Conservation (phyloP, 2,329 filamentous ascomycete species). For the Phaeosphaeria sp. region DNA sequence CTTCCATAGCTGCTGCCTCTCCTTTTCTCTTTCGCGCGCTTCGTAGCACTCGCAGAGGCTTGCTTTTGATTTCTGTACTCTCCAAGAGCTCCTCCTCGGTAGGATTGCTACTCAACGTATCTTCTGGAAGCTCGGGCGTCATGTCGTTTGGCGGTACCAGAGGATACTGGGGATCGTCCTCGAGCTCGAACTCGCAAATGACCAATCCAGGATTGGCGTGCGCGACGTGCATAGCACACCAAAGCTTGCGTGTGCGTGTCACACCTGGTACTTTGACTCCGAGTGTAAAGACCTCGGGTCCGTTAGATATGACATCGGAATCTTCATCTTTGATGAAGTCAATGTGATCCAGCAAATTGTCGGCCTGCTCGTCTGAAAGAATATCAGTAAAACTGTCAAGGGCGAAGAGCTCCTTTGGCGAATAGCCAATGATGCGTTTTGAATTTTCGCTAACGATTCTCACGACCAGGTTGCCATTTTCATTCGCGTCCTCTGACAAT, state of each 20-base stretch:
- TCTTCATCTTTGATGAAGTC: conserved; percentile 88
- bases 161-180: conserved; percentile 75
- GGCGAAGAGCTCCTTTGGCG: conserved; percentile 76
- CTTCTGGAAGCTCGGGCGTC: conserved; percentile 69
- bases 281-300: conserved; percentile 85
- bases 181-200: conserved; percentile 87
- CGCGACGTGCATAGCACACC: conserved; percentile 86
- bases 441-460: conserved; percentile 85
- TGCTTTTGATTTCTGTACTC: conserved; percentile 77
- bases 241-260: conserved; percentile 69
- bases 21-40: conserved; percentile 77
- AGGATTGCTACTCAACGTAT: conserved; percentile 75
- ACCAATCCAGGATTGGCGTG: conserved; percentile 68
- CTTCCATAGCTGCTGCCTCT: conserved; percentile 84
- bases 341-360: conserved; percentile 83
- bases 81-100: conserved; percentile 76
- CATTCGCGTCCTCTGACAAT: conserved; percentile 72
- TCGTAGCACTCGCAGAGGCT: conserved; percentile 76
- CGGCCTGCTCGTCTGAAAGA: conserved; percentile 80
- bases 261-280: conserved; percentile 67
- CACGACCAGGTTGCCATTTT: conserved; percentile 65
- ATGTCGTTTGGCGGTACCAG: conserved; percentile 65
- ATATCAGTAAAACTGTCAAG: conserved; percentile 82
- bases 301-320: conserved; percentile 74
- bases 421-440: conserved; percentile 74